phyloP scores from a whole-genome alignment of 306 rosid genomes.

The Elaeagnus macrophylla region DNA sequence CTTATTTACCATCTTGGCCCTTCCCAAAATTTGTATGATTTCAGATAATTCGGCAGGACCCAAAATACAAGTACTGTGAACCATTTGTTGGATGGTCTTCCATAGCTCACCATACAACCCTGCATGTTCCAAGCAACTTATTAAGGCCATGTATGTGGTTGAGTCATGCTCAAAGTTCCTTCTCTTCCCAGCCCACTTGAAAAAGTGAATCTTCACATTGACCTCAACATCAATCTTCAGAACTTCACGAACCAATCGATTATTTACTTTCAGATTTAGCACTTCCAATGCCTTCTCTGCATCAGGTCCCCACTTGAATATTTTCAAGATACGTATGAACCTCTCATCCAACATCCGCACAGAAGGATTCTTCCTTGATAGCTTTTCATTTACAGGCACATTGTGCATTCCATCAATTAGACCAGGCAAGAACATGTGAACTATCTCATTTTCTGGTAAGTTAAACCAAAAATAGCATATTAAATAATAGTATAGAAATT shows the following conservation, averaged over 20 bases:
- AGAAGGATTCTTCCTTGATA: slow-evolving; percentile 38
- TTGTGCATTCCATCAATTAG: slow-evolving; percentile 22
- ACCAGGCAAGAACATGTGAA: slow-evolving; percentile 59
- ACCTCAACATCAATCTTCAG: slow-evolving; percentile 70
- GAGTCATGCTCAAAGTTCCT: slow-evolving; percentile 64
- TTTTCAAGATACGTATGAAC: slow-evolving; percentile 75
- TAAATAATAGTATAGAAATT: slow-evolving; percentile 3
- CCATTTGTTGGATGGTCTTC: slow-evolving; percentile 78
- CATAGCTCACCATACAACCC: slow-evolving; percentile 60
- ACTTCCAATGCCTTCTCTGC: slow-evolving; percentile 94
- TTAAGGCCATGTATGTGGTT: slow-evolving; percentile 58
- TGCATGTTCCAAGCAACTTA: slow-evolving; percentile 59
- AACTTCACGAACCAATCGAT: slow-evolving; percentile 70
- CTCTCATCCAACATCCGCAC: slow-evolving; percentile 69
- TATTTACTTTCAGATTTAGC: slow-evolving; percentile 65
- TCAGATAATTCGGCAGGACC: slow-evolving; percentile 59
- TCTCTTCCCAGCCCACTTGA: slow-evolving; percentile 85
- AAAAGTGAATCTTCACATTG: slow-evolving; percentile 63
- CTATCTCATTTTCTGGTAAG: slow-evolving; percentile 68
- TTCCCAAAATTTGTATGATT: slow-evolving; percentile 62
- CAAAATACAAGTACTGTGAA: slow-evolving; percentile 39
- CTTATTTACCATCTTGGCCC: slow-evolving; percentile 76
- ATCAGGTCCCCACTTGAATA: slow-evolving; percentile 93
- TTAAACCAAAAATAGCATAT: slow-evolving; percentile 24
- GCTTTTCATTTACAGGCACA: slow-evolving; percentile 24